These are phyloP conservation scores for Anethum foeniculum DNA, from an alignment of 140 eudicot species.

Conservation along the genomic window DNA sequence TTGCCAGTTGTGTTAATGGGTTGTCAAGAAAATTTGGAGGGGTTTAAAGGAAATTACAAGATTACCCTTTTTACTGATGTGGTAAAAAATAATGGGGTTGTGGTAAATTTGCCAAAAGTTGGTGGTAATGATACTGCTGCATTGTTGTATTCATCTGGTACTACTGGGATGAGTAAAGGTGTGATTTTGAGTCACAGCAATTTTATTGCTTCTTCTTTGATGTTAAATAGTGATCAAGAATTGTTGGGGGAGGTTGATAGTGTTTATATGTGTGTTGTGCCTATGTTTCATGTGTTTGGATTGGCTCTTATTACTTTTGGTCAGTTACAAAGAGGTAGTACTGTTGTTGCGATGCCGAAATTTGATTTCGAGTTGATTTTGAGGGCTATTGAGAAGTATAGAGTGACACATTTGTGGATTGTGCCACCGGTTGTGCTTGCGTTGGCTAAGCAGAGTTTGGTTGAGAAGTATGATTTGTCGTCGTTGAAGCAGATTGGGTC, in stretches of 20 bases:
- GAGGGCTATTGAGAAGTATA: conserved; percentile 45
- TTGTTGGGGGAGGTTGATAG: conserved; percentile 30
- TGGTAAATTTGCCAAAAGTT: conserved; percentile 21
- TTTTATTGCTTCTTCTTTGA: conserved; percentile 50
- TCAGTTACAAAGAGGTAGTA: conserved; percentile 59
- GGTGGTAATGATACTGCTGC: conserved; percentile 53
- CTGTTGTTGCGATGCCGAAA: conserved; percentile 53
- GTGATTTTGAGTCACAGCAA: conserved; percentile 63
- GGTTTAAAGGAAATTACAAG: conserved; percentile 1
- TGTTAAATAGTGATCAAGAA: conserved; percentile 54
- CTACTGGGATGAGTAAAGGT: conserved; percentile 76
- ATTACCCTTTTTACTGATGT: conserved; percentile 22
- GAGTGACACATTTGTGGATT: conserved; percentile 53
- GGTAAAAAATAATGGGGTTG: conserved; percentile 26
- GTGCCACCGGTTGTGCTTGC: conserved; percentile 83
- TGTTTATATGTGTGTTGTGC: conserved; percentile 60
- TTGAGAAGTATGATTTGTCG: conserved; percentile 61
- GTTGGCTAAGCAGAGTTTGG: conserved; percentile 44
- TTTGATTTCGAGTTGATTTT: conserved; percentile 64
- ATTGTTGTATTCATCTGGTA: conserved; percentile 76
- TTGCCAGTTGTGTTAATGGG: conserved; percentile 45
- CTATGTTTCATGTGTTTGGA: conserved; percentile 87
- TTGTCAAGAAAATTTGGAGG: not conserved
- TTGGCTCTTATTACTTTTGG: conserved; percentile 39
- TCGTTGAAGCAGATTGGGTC: conserved; percentile 74